A percentile compares a stretch with the other conserved stretches of the same genome.
These are phyloP conservation scores for Arctium minus DNA, from an alignment of 129 eudicot genomes.

Conservation along the genomic window DNA sequence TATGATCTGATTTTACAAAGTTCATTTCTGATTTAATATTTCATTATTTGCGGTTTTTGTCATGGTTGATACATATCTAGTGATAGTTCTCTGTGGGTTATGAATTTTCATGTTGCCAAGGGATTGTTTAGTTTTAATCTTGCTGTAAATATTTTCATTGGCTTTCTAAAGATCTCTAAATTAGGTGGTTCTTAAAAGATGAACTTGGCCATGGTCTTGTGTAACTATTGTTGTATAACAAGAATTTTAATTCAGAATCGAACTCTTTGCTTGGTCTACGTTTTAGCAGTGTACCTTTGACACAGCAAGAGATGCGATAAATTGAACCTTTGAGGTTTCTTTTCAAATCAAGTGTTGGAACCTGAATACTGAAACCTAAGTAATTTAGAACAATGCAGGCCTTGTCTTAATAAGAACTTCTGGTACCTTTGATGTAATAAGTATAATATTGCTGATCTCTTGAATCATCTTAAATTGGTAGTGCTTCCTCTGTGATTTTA, in stretches of 20 bases:
- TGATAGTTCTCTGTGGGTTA: too few species aligned
- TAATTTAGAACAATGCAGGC: neutral
- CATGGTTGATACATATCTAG: neutral
- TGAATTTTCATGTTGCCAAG: neutral
- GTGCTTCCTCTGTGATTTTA: neutral
- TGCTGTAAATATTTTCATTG: neutral
- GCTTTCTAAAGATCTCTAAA: neutral
- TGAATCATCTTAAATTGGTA: neutral
- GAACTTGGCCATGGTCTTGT: neutral
- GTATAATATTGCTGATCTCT: neutral
- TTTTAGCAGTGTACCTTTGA: neutral
- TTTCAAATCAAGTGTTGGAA: neutral
- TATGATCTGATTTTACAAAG: slow-evolving; percentile 12
- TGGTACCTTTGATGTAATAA: neutral
- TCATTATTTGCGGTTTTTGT: neutral
- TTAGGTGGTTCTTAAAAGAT: neutral
- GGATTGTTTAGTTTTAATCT: neutral
- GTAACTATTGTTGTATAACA: neutral
- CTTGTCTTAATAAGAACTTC: neutral
- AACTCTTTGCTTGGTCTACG: neutral
- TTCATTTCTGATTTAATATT: neutral
- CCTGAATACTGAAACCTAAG: neutral
- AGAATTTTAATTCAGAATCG: neutral
- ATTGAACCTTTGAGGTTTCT: neutral
- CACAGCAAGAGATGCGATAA: too few species aligned